Evolutionary conservation across 2,329 filamentous ascomycete species (phyloP).

Genomic region (Emmonsiellopsis sp.): DNA sequence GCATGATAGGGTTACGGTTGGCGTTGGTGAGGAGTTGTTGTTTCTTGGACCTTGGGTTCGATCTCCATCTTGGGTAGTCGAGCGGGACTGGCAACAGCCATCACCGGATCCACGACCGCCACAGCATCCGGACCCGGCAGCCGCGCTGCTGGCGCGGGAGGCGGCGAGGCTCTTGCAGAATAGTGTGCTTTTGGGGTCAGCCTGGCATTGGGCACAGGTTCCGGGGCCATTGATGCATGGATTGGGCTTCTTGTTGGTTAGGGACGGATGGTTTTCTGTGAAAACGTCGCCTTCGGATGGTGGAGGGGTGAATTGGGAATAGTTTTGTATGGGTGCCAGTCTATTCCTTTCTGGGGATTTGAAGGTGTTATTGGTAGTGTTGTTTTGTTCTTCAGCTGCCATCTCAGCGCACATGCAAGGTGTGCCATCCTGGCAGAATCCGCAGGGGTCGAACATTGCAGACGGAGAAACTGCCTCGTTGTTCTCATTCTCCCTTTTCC

Average conservation of each 20-base stretch:
- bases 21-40: constrained; percentile 23
- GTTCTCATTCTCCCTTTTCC: constrained; percentile 15
- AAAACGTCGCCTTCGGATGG: constrained; percentile 50
- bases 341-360: constrained; percentile 35
- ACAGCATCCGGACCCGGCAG: constrained; percentile 45
- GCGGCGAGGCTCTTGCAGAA: constrained; percentile 77
- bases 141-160: constrained; percentile 33
- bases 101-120: constrained; percentile 51
- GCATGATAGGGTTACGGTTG: constrained; percentile 56
- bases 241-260: constrained; percentile 27
- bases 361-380: constrained; percentile 25
- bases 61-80: constrained; percentile 16
- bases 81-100: constrained; percentile 51
- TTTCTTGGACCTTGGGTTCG: constrained; percentile 13
- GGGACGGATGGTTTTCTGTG: constrained; percentile 36
- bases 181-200: constrained; percentile 68
- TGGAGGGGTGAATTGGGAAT: constrained; percentile 43
- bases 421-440: constrained; percentile 74
- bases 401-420: constrained; percentile 74
- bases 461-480: constrained; percentile 24
- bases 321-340: constrained; percentile 38
- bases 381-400: constrained; percentile 34
- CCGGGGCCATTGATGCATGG: constrained; percentile 61
- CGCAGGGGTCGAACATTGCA: constrained; percentile 59
- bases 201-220: constrained; percentile 67